Percentiles rank a stretch among this genome's conserved stretches.
Evolutionary conservation across 2,329 filamentous ascomycete genomes (phyloP).

Genomic region (Botrytis fragariae): DNA sequence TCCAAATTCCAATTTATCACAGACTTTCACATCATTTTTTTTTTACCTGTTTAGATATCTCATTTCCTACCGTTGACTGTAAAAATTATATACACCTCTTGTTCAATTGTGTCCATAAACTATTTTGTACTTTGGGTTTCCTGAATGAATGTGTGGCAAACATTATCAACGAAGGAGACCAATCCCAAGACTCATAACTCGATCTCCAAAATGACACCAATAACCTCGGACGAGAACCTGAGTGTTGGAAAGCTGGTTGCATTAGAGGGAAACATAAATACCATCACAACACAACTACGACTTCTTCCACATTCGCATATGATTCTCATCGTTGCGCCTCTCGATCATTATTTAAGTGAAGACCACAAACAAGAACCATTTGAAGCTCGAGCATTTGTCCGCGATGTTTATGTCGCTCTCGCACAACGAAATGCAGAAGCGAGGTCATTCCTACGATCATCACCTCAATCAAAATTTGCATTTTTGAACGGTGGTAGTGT

Average conservation of each 20-base stretch:
- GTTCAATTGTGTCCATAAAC: background rate
- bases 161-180: background rate
- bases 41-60: background rate
- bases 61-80: background rate
- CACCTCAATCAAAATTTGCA: slow-evolving; percentile 50
- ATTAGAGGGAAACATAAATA: slow-evolving; percentile 56
- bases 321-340: slow-evolving; percentile 53
- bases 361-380: slow-evolving; percentile 39
- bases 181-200: background rate
- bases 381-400: slow-evolving; percentile 45
- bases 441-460: slow-evolving; percentile 49
- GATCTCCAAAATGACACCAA: slow-evolving; percentile 19
- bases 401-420: slow-evolving; percentile 51
- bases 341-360: slow-evolving; percentile 29
- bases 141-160: background rate
- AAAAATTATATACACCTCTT: background rate
- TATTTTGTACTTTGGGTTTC: background rate
- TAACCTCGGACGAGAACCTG: background rate
- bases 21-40: background rate
- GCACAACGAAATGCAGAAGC: slow-evolving; percentile 49
- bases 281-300: slow-evolving; percentile 57
- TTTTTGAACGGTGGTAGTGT: slow-evolving; percentile 60
- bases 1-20: background rate
- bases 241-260: slow-evolving; percentile 53
- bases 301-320: slow-evolving; percentile 58